Conservation (phyloP, 2,329 filamentous ascomycete species). For the Cladosporium sp. region DNA sequence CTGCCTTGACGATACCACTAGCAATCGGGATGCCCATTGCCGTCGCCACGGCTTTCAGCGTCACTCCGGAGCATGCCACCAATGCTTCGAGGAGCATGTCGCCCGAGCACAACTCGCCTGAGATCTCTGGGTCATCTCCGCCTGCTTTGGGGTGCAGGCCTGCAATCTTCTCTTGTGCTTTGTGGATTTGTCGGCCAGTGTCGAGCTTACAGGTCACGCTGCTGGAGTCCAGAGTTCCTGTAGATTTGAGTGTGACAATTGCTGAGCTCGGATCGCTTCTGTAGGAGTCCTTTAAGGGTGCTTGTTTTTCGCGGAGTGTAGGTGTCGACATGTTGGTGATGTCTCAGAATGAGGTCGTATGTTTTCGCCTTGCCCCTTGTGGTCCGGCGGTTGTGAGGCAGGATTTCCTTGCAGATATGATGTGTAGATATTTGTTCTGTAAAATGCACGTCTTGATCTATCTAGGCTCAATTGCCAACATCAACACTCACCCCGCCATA, state of each 20-base stretch:
- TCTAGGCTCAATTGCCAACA: neutral
- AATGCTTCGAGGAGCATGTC: conserved; percentile 50
- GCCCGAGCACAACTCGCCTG: conserved; percentile 47
- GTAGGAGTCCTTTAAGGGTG: conserved; percentile 46
- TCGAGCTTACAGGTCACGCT: conserved; percentile 47
- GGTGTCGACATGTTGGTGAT: conserved; percentile 19
- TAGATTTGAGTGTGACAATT: conserved; percentile 43
- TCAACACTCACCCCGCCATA: conserved; percentile 1
- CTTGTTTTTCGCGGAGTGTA: conserved; percentile 45
- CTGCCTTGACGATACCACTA: conserved; percentile 40
- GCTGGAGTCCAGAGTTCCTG: conserved; percentile 41
- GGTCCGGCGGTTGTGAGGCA: too few species aligned
- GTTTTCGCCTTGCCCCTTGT: too few species aligned
- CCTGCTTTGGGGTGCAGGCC: conserved; percentile 47
- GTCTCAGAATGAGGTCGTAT: too few species aligned
- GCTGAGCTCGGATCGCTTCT: conserved; percentile 41
- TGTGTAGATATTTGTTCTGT: neutral
- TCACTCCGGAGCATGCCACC: conserved; percentile 49
- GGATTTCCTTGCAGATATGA: too few species aligned
- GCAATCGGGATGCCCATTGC: conserved; percentile 42
- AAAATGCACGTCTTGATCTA: too few species aligned
- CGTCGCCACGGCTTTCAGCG: conserved; percentile 49
- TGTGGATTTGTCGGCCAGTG: conserved; percentile 37
- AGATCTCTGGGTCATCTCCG: conserved; percentile 39
- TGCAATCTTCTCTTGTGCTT: conserved; percentile 41